Conservation (phyloP, 441 rosid species). For the Gossypium davidsonii region DNA sequence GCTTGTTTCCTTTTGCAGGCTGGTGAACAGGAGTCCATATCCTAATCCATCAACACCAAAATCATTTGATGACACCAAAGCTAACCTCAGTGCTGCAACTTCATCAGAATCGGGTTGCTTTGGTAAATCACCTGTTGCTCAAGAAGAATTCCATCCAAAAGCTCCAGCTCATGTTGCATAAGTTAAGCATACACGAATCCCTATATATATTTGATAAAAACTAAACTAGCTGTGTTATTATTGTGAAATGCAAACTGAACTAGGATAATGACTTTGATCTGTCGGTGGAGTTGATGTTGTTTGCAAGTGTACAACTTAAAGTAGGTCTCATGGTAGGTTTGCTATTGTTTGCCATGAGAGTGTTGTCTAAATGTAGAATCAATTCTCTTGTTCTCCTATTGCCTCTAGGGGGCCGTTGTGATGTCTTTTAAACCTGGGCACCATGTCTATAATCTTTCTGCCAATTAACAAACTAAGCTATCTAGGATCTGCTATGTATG, state of each 20-base stretch:
- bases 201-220: neutral
- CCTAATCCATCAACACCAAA: constrained; percentile 30
- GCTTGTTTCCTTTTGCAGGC: constrained; percentile 32
- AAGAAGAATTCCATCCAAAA: constrained; percentile 24
- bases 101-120: constrained; percentile 25
- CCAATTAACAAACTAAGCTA: constrained; percentile 1
- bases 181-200: constrained; percentile 6
- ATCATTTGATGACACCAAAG: constrained; percentile 28
- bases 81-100: constrained; percentile 24
- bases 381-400: neutral
- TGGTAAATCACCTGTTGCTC: constrained; percentile 28
- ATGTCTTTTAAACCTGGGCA: constrained; percentile 6
- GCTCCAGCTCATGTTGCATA: constrained; percentile 27
- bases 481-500: neutral
- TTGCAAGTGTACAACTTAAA: constrained; percentile 3
- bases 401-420: constrained; percentile 14
- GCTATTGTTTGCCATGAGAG: neutral
- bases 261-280: constrained; percentile 12
- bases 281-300: constrained; percentile 10
- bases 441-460: constrained; percentile 2
- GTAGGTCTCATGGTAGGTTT: neutral
- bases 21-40: constrained; percentile 73
- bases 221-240: neutral
- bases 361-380: neutral
- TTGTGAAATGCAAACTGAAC: neutral